These are phyloP conservation scores for Ogataea zsoltii DNA, from an alignment of 805 yeast genomes.

Conservation along the genomic window DNA sequence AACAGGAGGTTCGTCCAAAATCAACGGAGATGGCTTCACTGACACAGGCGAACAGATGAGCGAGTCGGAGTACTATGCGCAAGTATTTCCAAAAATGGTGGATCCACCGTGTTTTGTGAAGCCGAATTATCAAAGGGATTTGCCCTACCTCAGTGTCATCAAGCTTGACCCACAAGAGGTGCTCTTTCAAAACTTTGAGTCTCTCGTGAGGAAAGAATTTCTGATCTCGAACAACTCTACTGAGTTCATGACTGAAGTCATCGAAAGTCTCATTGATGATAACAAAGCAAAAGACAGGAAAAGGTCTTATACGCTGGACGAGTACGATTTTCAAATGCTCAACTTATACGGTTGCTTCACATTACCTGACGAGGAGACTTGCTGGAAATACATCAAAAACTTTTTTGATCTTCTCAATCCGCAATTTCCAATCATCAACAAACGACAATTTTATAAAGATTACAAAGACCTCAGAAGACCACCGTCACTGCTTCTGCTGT, in stretches of 20 bases:
- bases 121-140: conserved; percentile 10
- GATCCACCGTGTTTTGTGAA: conserved; percentile 12
- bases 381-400: conserved; percentile 59
- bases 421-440: conserved; percentile 71
- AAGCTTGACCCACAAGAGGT: conserved; percentile 14
- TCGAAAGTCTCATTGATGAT: conserved; percentile 20
- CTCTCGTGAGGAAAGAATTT: conserved; percentile 15
- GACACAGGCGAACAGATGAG: neutral
- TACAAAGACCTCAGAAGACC: conserved; percentile 58
- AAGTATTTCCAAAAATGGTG: neutral
- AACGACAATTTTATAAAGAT: conserved; percentile 57
- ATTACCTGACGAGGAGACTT: conserved; percentile 62
- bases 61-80: neutral
- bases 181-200: conserved; percentile 13
- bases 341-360: conserved; percentile 68
- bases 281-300: conserved; percentile 17
- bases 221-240: conserved; percentile 13
- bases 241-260: conserved; percentile 31
- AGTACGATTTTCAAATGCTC: conserved; percentile 60
- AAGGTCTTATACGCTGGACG: conserved; percentile 27
- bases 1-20: neutral
- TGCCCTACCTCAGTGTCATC: conserved; percentile 11
- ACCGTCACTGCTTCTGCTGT: conserved; percentile 61
- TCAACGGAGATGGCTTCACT: neutral
- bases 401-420: conserved; percentile 63